Evolutionary conservation across 352 stramenopile species (phyloP).

Genomic region (Pythium utonaiense): DNA sequence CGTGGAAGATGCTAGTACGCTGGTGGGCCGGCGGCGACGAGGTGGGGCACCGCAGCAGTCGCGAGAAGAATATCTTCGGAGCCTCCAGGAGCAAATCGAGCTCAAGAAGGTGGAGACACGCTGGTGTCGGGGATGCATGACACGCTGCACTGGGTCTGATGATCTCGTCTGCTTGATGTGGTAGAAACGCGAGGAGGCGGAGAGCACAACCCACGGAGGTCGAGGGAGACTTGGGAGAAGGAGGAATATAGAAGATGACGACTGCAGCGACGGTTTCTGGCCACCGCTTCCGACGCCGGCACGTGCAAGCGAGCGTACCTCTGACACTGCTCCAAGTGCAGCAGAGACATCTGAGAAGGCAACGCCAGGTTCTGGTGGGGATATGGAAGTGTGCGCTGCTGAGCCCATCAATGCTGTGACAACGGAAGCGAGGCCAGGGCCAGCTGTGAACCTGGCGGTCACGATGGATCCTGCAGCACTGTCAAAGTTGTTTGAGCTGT

Average conservation of each 20-base stretch:
- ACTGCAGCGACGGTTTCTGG: constrained; percentile 2
- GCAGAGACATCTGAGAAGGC: neutral
- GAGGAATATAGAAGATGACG: constrained; percentile 3
- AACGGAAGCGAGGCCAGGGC: neutral
- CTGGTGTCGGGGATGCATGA: neutral
- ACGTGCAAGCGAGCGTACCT: no score
- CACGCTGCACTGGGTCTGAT: neutral
- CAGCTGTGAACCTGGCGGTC: neutral
- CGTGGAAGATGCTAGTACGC: neutral
- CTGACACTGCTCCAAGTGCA: neutral
- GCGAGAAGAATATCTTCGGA: constrained; percentile 36
- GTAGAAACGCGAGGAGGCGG: constrained; percentile 3
- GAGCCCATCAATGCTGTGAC: neutral
- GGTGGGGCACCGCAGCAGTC: constrained; percentile 16
- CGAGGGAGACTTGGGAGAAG: neutral
- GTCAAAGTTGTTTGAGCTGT: constrained; percentile 50
- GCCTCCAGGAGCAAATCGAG: constrained; percentile 46
- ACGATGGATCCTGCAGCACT: constrained; percentile 27
- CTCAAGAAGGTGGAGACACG: constrained; percentile 41
- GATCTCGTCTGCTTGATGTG: neutral
- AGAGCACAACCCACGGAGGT: neutral
- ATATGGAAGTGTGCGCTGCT: neutral
- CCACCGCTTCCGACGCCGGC: neutral
- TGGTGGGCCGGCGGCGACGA: neutral
- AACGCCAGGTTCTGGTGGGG: neutral